Conservation (phyloP, 345 rosid species). For the Dipteronia dyeriana region DNA sequence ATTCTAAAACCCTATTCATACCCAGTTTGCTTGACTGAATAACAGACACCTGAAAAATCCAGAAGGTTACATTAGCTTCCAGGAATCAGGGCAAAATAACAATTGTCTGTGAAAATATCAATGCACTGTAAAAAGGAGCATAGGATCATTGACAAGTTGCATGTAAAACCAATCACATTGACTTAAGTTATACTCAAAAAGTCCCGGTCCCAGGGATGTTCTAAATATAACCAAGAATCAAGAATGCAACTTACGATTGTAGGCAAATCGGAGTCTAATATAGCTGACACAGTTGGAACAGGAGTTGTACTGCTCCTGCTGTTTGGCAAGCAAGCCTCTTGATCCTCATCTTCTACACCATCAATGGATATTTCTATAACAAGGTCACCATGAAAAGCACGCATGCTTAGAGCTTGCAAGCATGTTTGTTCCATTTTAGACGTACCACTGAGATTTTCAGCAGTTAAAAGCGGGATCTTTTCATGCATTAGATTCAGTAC, state of each 20-base stretch:
- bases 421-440: conserved; percentile 68
- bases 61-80: conserved; percentile 28
- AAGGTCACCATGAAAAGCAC: conserved; percentile 44
- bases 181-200: background rate
- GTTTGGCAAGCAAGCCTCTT: conserved; percentile 37
- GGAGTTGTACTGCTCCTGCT: conserved; percentile 37
- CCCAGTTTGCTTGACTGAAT: conserved; percentile 73
- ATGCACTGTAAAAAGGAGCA: background rate
- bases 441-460: conserved; percentile 55
- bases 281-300: conserved; percentile 30
- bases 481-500: conserved; percentile 71
- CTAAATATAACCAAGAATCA: background rate
- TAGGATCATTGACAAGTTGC: background rate
- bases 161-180: conserved; percentile 11
- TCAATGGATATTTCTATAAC: conserved; percentile 44
- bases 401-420: conserved; percentile 68
- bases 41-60: conserved; percentile 57
- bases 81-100: background rate
- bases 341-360: conserved; percentile 38
- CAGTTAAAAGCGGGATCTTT: conserved; percentile 41
- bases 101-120: background rate
- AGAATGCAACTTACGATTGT: conserved; percentile 43
- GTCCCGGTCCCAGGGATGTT: background rate
- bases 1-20: conserved; percentile 62
- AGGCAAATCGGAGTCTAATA: conserved; percentile 66